Evolutionary conservation across 495 filamentous ascomycete species (phyloP).

Genomic region (Pseudomonodictys pantanalensis): DNA sequence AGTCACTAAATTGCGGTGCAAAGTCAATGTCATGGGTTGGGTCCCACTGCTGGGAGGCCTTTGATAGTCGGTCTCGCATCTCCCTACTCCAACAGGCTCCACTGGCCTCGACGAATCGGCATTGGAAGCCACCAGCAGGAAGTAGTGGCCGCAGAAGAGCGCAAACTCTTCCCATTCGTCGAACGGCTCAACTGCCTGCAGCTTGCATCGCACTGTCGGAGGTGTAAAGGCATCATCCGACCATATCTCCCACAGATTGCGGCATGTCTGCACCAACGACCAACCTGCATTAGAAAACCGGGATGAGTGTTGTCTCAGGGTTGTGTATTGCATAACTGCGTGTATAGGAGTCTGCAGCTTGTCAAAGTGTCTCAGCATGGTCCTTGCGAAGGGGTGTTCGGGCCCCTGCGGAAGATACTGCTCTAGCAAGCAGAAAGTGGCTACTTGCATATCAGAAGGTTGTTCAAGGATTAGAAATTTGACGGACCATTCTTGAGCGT

Average conservation of each 20-base stretch:
- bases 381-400: conserved; percentile 78
- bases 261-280: conserved; percentile 57
- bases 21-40: neutral
- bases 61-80: neutral
- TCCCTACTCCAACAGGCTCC: neutral
- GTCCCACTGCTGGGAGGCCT: neutral
- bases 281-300: conserved; percentile 69
- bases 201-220: conserved; percentile 49
- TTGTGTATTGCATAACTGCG: conserved; percentile 68
- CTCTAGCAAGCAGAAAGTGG: conserved; percentile 80
- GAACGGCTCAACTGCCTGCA: conserved; percentile 76
- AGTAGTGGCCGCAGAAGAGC: conserved; percentile 82
- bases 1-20: neutral
- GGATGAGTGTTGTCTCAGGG: conserved; percentile 56
- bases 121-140: conserved; percentile 63
- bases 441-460: conserved; percentile 14
- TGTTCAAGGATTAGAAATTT: neutral
- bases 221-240: conserved; percentile 59
- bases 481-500: conserved; percentile 22
- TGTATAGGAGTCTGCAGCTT: conserved; percentile 75
- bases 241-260: conserved; percentile 87
- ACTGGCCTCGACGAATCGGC: neutral
- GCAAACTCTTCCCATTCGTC: conserved; percentile 97
- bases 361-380: conserved; percentile 82
- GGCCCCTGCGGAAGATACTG: conserved; percentile 77